These are phyloP conservation scores for Sphagnum contortum DNA, from an alignment of 225 moss, liverwort and hornwort genomes.

Conservation along the genomic window DNA sequence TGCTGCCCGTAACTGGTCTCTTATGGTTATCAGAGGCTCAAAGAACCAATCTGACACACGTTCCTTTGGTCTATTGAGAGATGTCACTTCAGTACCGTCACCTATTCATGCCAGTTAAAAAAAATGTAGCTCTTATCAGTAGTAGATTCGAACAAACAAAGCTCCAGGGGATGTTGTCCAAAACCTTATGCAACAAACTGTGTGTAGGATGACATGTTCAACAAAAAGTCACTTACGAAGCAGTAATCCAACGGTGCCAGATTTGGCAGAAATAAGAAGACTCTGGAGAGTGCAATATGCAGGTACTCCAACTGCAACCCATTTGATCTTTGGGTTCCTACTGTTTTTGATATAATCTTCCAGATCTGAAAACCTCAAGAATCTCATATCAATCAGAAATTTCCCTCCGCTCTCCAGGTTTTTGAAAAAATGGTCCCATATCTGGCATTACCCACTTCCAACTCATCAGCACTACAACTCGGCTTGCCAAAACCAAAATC, in stretches of 20 bases:
- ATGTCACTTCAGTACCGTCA: conserved; percentile 66
- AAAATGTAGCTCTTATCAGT: no score
- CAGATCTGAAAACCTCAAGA: conserved; percentile 36
- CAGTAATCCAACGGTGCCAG: conserved; percentile 47
- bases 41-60: conserved; percentile 69
- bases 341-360: conserved; percentile 45
- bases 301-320: conserved; percentile 55
- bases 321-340: conserved; percentile 53
- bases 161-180: no score
- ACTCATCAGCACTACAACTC: no score
- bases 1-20: conserved; percentile 50
- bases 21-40: conserved; percentile 66
- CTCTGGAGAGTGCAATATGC: conserved; percentile 39
- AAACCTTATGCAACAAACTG: no score
- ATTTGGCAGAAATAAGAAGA: conserved; percentile 48
- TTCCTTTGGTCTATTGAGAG: conserved; percentile 62
- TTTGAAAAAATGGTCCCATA: conserved; percentile 62
- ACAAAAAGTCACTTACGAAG: conserved; percentile 31
- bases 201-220: no score
- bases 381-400: conserved; percentile 38
- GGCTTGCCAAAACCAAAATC: no score
- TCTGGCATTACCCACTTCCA: conserved; percentile 15
- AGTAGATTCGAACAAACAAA: no score
- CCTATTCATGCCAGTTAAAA: conserved; percentile 1
- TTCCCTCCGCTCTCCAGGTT: conserved; percentile 45